Base-by-base conservation (phyloP, 345 rosid genomes). In the Melastoma malabathricum region DNA sequence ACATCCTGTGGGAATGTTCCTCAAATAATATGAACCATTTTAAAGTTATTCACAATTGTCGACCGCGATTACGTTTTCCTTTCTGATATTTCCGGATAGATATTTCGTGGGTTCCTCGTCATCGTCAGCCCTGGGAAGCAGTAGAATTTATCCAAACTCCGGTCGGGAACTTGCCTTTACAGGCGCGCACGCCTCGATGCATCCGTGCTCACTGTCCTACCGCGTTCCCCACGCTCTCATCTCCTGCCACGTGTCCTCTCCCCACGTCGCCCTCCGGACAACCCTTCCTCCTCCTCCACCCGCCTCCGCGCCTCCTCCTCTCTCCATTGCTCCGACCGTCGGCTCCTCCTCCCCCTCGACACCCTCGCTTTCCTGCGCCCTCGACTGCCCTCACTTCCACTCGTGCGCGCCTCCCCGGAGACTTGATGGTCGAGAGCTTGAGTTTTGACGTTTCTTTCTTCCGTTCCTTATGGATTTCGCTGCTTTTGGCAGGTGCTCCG, bases 321-420 rank as follows among this genome's bases (percentile, higher is more conserved):
- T 54, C 16, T 17, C 14, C 16, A 13, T 15, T 13, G 46, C 46
- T 14, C 16, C 13, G 3, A 5, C 46, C 46, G 15, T 4, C 2
- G 13, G 34, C n/a, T 15, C 18, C 48, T 5, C 50, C 29, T 55
- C 65, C 46, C 50, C 62, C 15, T 17, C 58, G 27, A 15, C 64
- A 22, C 43, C 65, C 27, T 68, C 88, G 44, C 69, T 65, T 43
- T 46, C 80, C 10, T 81, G 88, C 68, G 79, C 89, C 17, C 84
- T 90, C 46, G 75, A 84, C 53, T 86, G 96, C 58, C 78, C 83
- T 46, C 96, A 84, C 67, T 90, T 90, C 68, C 69, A 86, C 47
- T 65, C 82, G 92, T 90, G 76, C 54, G 71, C 69, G 50, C 20
- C 13, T 50, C 45, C 6, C 31, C 6, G 31, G 31, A 27, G 6